These are phyloP conservation scores for Pyricularia sp. DNA, from an alignment of 2,329 filamentous ascomycete species.

Conservation along the genomic window DNA sequence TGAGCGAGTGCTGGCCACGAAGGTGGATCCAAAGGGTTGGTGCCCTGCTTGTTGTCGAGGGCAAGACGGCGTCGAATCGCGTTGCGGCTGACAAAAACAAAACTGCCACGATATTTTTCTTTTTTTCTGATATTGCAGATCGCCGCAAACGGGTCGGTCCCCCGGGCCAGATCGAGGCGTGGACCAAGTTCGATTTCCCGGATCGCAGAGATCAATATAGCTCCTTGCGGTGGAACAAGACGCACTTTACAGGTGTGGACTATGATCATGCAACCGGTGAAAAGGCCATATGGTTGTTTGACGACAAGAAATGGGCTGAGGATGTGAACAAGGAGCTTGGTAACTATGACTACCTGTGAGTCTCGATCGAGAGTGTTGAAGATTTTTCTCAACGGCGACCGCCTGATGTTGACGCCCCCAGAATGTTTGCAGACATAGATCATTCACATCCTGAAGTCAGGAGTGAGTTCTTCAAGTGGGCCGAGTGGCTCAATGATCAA, in stretches of 20 bases:
- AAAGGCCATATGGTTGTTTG: constrained; percentile 50
- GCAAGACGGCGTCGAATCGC: no score
- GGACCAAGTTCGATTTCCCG: constrained; percentile 54
- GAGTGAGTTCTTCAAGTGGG: constrained; percentile 18
- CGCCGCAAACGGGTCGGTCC: constrained; percentile 25
- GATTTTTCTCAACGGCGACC: no score
- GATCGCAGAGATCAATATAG: constrained; percentile 48
- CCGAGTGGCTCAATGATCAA: constrained; percentile 17
- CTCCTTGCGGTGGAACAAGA: constrained; percentile 48
- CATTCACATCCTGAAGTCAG: constrained; percentile 19
- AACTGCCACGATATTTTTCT: neutral
- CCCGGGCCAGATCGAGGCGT: constrained; percentile 47
- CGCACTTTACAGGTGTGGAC: constrained; percentile 57
- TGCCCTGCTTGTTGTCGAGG: constrained; percentile 7
- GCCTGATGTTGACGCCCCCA: constrained; percentile 1
- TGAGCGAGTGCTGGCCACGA: constrained; percentile 45
- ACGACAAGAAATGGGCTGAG: constrained; percentile 49
- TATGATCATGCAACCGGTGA: constrained; percentile 36
- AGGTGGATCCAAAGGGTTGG: constrained; percentile 38
- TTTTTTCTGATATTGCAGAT: constrained; percentile 21
- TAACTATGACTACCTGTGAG: constrained; percentile 39
- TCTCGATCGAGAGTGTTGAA: no score
- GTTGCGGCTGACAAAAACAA: no score
- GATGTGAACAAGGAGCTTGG: constrained; percentile 44
- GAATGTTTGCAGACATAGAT: constrained; percentile 23